These are phyloP conservation scores for Boletus eberwhitei DNA, from an alignment of 768 basidiomycete species.

Conservation along the genomic window DNA sequence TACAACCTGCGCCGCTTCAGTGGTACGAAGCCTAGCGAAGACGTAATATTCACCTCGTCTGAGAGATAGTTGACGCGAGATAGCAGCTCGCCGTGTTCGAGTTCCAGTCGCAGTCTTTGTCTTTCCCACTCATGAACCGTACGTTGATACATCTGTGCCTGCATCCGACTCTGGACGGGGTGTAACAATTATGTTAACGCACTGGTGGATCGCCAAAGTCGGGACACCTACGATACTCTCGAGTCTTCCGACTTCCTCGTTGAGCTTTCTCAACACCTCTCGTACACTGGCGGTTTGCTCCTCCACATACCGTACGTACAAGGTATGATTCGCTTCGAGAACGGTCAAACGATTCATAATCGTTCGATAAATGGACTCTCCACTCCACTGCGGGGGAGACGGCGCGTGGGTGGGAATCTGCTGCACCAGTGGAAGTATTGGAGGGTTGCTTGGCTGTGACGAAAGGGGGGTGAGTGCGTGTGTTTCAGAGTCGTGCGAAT, in stretches of 20 bases:
- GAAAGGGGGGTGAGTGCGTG: neutral
- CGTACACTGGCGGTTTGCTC: constrained; percentile 79
- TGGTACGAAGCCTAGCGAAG: neutral
- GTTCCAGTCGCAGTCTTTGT: constrained; percentile 62
- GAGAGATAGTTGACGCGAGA: constrained; percentile 69
- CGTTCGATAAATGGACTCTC: constrained; percentile 93
- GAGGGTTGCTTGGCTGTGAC: constrained; percentile 6
- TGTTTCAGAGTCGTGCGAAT: constrained; percentile 5
- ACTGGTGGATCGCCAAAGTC: neutral
- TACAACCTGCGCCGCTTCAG: constrained; percentile 50
- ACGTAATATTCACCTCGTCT: constrained; percentile 59
- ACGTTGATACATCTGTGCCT: constrained; percentile 63
- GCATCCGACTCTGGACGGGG: constrained; percentile 56
- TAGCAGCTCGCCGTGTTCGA: constrained; percentile 68
- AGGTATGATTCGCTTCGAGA: constrained; percentile 83
- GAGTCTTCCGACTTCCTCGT: constrained; percentile 74
- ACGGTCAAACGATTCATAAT: constrained; percentile 91
- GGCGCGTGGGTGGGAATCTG: constrained; percentile 3
- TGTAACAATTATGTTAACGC: neutral
- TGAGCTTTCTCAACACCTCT: constrained; percentile 68
- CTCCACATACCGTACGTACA: constrained; percentile 83
- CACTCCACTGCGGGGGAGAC: constrained; percentile 30
- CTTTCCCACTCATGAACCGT: constrained; percentile 65
- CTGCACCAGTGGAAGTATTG: neutral
- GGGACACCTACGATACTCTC: constrained; percentile 64